Base-by-base conservation (phyloP, 345 rosid genomes). In the Syzygium jambos region DNA sequence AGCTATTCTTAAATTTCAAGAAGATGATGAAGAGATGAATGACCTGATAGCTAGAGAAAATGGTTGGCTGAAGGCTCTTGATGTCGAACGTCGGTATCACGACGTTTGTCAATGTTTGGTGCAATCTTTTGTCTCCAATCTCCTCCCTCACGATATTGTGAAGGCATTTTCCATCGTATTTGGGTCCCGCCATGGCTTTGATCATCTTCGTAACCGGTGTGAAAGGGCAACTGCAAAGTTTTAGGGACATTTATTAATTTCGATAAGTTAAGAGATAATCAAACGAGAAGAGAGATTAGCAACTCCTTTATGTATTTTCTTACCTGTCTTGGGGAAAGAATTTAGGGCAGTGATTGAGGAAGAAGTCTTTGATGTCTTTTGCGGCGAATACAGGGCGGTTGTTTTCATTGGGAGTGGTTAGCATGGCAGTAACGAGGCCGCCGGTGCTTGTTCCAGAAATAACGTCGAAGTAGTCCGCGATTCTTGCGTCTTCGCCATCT, bases 401-500 rank as follows among this genome's bases (percentile, higher is more conserved):
- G 16, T 86, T 56, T 19, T 89, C 89, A n/a, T 89, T 30, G 11
- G 91, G 93, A 25, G 90, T 59, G 3, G 93, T 86, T 30, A 92
- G 82, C 93, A 92, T 92, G 86, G 91, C 90, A 4, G 93, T 86
- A 21, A 92, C 90, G 1, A 92, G 91, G 23, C 93, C 93, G 9
- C 91, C 93, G 0, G 92, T 91, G 91, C 93, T 90, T 9, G 93
- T 91, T 51, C 93, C 93, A 0, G 92, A 51, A 22, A 91, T 89
- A 63, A 90, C 92, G 55, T 91, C 92, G 34, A 91, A 90, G 73
- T 90, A 91, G 65, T 91, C 93, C 22, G 92, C 93, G 1, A 92
- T 61, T 85, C 93, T 90, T 57, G 90, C 92, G 11, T 86, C 89
- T 52, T 89, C 85, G 12, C 92, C 93, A 63, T 92, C 93, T 21